Evolutionary conservation across 352 stramenopile species (phyloP).

Genomic region (Thalassiosira pacifica): DNA sequence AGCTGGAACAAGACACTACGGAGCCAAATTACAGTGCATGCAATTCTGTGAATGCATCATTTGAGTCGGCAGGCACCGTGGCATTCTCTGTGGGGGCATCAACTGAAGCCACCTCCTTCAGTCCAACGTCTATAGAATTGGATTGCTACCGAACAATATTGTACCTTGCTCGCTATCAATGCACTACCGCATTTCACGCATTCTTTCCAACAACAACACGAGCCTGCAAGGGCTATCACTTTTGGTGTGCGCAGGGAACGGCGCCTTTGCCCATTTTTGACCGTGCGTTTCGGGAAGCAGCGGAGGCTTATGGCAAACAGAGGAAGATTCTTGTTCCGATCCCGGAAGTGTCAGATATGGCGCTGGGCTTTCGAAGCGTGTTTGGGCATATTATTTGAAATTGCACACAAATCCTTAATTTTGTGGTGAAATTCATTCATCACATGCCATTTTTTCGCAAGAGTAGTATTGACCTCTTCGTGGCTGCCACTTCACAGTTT

Average conservation of each 20-base stretch:
- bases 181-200: slow-evolving; percentile 84
- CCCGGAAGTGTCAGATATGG: slow-evolving; percentile 79
- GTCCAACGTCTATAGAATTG: slow-evolving; percentile 56
- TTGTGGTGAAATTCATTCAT: no score
- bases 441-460: no score
- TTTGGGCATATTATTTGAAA: slow-evolving; percentile 86
- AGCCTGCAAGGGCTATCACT: slow-evolving; percentile 87
- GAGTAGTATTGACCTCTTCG: no score
- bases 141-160: slow-evolving; percentile 85
- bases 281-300: slow-evolving; percentile 80
- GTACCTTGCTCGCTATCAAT: slow-evolving; percentile 87
- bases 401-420: no score
- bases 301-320: slow-evolving; percentile 61
- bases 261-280: slow-evolving; percentile 83
- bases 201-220: slow-evolving; percentile 85
- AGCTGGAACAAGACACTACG: neutral
- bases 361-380: slow-evolving; percentile 83
- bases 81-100: slow-evolving; percentile 45
- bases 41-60: slow-evolving; percentile 57
- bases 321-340: slow-evolving; percentile 66
- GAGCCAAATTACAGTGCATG: slow-evolving; percentile 9
- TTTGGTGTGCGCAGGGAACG: slow-evolving; percentile 84
- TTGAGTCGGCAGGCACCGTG: slow-evolving; percentile 49
- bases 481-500: no score
- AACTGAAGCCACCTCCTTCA: slow-evolving; percentile 16